Evolutionary conservation across 345 rosid genomes (phyloP), one percentile per base, ranked within the genome.

Genomic region (Mallotus nudiflorus): DNA sequence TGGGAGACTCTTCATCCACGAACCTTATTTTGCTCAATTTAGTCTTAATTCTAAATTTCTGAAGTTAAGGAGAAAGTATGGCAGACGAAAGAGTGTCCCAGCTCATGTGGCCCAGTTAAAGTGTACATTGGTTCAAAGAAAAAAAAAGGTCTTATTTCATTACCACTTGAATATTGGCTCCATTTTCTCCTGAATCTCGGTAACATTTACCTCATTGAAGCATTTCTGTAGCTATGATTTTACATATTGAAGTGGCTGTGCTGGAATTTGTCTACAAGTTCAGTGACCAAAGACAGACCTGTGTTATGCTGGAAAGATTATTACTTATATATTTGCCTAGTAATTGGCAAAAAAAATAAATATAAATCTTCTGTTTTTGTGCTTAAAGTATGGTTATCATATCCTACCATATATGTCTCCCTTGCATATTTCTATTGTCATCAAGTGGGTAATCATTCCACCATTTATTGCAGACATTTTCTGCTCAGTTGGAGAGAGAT

Each of bases 401-500:
- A 59, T 73, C 73, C 46, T 37, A 15, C 10, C 25, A 28, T 59
- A 31, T 11, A 18, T 33, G 27, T 65, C 56, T 27, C 18, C 14
- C 28, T 52, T 27, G 62, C 28, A 22, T 53, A 15, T 25, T 73
- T 71, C 4, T 31, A 53, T 67, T 48, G 40, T 66, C 44, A 70
- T 62, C 37, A 42, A 57, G 75, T 76, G 49, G 70, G 31, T 44
- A 70, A 65, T 13, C 16, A 57, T 59, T 62, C 24, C 60, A 18
- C 64, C 35, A 44, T 75, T 75, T 67, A 64, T 85, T 85, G 78
- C 97, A 95, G 99, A 91, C 80, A 77, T 87, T 95, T 80, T 90
- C 98, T 67, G 98, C 97, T 68, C 99, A 90, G 86, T 73, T 92
- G 88, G 98, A 92, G 91, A 92, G 79, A 74, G 94, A 95, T 70